Percentiles rank a stretch among this genome's conserved stretches.
Evolutionary conservation across 345 rosid species (phyloP).

Genomic region (Melaleuca quinquenervia): DNA sequence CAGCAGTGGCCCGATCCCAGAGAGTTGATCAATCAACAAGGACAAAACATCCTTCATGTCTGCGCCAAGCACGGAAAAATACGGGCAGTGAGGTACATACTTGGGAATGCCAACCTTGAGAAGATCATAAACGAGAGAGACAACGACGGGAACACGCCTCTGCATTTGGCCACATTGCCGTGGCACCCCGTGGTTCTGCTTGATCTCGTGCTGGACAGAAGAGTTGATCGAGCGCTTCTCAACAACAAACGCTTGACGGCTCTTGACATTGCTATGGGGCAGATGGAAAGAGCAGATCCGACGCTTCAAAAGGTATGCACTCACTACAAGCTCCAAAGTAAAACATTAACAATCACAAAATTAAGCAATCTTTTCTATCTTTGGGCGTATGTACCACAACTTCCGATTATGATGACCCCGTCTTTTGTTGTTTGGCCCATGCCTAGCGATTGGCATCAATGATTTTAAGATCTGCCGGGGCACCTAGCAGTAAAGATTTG

Average conservation of each 20-base stretch:
- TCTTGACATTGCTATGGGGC: background rate
- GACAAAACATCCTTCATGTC: background rate
- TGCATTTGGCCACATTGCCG: background rate
- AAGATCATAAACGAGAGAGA: background rate
- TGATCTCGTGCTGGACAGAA: background rate
- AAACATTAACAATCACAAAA: background rate
- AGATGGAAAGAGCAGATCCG: background rate
- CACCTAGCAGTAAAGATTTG: background rate
- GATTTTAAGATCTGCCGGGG: background rate
- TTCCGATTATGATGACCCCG: background rate
- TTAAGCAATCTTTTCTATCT: background rate
- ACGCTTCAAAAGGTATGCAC: fast-evolving
- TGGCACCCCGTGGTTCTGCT: background rate
- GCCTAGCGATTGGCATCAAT: background rate
- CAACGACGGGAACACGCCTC: background rate
- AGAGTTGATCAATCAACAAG: background rate
- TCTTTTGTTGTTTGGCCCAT: background rate
- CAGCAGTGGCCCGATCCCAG: background rate
- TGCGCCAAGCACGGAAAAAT: background rate
- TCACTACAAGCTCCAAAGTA: background rate
- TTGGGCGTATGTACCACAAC: background rate
- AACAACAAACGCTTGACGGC: background rate
- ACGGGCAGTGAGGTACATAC: background rate
- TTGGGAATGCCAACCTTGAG: background rate
- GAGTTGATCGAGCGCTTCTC: background rate